Base-by-base conservation (phyloP, 2,329 filamentous ascomycete species). In the Parastagonospora nodorum region DNA sequence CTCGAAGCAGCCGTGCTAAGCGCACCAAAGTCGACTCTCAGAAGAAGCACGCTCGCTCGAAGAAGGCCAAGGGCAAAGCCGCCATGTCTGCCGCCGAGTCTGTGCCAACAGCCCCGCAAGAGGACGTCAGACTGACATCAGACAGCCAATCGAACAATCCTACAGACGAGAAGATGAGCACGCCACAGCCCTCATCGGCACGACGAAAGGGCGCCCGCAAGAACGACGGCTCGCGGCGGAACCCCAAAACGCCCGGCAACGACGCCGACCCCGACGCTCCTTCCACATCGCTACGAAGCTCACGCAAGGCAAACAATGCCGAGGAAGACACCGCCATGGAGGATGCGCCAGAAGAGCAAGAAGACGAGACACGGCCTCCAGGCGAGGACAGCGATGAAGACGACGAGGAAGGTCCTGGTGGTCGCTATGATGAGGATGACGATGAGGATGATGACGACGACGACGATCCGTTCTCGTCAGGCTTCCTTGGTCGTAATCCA, bases 171-270 rank as follows among this genome's bases (percentile, higher is more conserved):
- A 79, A 82, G 51, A 82, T 85, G 50, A 80, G 77, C 45, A 75
- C 77, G 53, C 78, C 84, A 31, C 83, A 87, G 48, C 81, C 85
- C 19, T 82, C 86, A 16, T 86, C 87, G 1, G 89, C 85, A 70
- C 84, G 89, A 64, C 90, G 89, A 71, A 92, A 91, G 73, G 86
- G 88, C 31, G 86, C 83, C 68, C 84, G 88, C 69, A 92, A 89
- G 76, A 91, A 88, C 58, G 57, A 61, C 53, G 53, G 48, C 53
- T 54, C 58, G 30, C 58, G 50, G 35, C 53, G 42, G 5, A 52
- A 51, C 33, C 27, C 46, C 24, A 57, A 58, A 52, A 29, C 52
- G 33, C 65, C 59, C 48, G 53, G 57, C 66, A 55, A 67, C 55
- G 66, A 69, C 39, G 44, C 37, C 32, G 37, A 40, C 33, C 35